Base-by-base conservation (phyloP, 345 rosid species). In the Arabidopsis suecica region DNA sequence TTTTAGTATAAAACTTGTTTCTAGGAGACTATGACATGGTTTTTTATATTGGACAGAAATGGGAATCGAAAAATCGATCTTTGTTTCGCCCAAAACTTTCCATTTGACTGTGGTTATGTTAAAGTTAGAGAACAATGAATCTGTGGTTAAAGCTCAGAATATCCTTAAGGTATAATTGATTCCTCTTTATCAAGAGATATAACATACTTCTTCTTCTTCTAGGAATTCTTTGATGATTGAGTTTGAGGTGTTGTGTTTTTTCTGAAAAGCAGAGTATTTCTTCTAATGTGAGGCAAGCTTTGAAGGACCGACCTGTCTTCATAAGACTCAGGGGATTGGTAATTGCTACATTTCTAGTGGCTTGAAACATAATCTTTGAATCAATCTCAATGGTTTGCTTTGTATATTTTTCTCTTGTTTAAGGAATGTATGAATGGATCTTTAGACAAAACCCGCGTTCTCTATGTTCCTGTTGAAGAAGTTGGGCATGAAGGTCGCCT, bases 311-410 rank as follows among this genome's bases (percentile, higher is more conserved):
- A 38, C 96, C 97, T 36, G 66, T 92, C 67, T 80, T 58, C 71
- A 60, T 87, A 68, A 84, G 82, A 79, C 96, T 95, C 20, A 88
- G 83, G 79, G 99, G 97, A 51, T 72, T 95, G 89, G 97, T 95
- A 81, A 81, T 65, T 54, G 22, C 45, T 57, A 50, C 13, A 73
- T 53, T 73, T 30, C 11, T 65, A 56, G 7, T 36, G 28, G 41
- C 51, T 65, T 25, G 22, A 48, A 18, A 64, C 56, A 57, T 77
- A 45, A 16, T 9, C 48, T 30, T 45, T 42, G 58, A 61, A 14
- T 40, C 25, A 45, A 7, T 61, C 6, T 2, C 53, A 62, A 25
- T 47, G 59, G 34, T 76, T 10, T 61, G 32, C 56, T 68, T 40
- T 53, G 9, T 53, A 10, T 41, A 1, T 48, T 45, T 18, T 20